Evolutionary conservation across 2,329 filamentous ascomycete genomes (phyloP).

Genomic region (Arthrobotrys conoides): DNA sequence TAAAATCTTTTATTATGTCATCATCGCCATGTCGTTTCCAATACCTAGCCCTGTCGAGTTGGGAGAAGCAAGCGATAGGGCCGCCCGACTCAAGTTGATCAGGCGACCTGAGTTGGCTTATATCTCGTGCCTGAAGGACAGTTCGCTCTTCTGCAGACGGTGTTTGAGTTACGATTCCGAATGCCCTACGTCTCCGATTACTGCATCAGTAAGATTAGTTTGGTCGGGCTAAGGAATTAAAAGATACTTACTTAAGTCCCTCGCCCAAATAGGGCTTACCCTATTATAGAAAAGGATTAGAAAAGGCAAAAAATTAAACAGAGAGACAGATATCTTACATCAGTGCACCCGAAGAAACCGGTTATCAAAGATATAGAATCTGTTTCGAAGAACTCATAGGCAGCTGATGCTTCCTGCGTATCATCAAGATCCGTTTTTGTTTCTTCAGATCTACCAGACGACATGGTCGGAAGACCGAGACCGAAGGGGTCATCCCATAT

Average conservation of each 20-base stretch:
- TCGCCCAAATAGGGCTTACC: slow-evolving; percentile 55
- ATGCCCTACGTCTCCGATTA: slow-evolving; percentile 57
- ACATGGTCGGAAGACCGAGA: slow-evolving; percentile 11
- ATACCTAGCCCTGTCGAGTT: slow-evolving; percentile 52
- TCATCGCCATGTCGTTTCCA: slow-evolving; percentile 46
- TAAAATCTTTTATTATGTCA: slow-evolving; percentile 56
- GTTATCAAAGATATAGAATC: slow-evolving; percentile 35
- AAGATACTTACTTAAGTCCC: slow-evolving; percentile 58
- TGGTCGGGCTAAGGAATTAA: not conserved
- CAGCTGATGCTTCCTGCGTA: slow-evolving; percentile 12
- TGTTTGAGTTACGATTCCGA: slow-evolving; percentile 56
- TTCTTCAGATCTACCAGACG: slow-evolving; percentile 27
- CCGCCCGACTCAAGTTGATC: slow-evolving; percentile 50
- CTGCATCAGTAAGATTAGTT: slow-evolving; percentile 53
- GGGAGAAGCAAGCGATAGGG: slow-evolving; percentile 52
- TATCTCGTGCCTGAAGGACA: slow-evolving; percentile 26
- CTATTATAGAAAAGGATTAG: slow-evolving; percentile 27
- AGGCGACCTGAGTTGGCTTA: not conserved
- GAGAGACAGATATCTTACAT: slow-evolving; percentile 31
- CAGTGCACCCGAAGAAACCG: slow-evolving; percentile 56
- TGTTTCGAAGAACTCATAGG: slow-evolving; percentile 56
- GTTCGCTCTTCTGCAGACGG: slow-evolving; percentile 41
- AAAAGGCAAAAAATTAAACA: not conserved
- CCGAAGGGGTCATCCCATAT: slow-evolving; percentile 41
- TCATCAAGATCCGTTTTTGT: slow-evolving; percentile 38